phyloP scores from a whole-genome alignment of 768 basidiomycete species.

The Russula griseocarnosa region DNA sequence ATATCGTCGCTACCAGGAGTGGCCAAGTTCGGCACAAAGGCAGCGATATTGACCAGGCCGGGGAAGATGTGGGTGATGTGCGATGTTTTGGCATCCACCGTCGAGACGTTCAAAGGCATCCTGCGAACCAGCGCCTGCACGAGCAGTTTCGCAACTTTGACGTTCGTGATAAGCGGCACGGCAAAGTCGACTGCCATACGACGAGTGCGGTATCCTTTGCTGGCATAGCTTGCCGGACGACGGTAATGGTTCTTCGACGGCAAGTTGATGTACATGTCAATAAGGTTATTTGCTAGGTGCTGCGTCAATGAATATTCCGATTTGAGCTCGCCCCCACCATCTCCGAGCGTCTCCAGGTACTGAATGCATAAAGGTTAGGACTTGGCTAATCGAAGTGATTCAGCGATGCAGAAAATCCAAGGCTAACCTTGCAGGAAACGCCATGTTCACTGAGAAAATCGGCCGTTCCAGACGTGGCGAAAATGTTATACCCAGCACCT shows the following conservation, averaged over 20 bases:
- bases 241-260: slow-evolving; percentile 98
- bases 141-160: slow-evolving; percentile 96
- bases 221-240: slow-evolving; percentile 93
- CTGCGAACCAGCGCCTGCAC: slow-evolving; percentile 89
- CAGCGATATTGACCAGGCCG: slow-evolving; percentile 82
- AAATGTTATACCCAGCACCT: slow-evolving; percentile 90
- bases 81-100: slow-evolving; percentile 90
- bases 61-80: slow-evolving; percentile 89
- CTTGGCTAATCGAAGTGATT: not conserved
- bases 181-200: slow-evolving; percentile 99
- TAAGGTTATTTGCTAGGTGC: slow-evolving; percentile 93
- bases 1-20: slow-evolving; percentile 55
- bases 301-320: slow-evolving; percentile 97
- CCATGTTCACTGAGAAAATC: slow-evolving; percentile 98
- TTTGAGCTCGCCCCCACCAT: slow-evolving; percentile 77
- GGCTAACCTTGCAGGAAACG: slow-evolving; percentile 83
- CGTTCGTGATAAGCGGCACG: slow-evolving; percentile 94
- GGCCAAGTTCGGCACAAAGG: slow-evolving; percentile 76
- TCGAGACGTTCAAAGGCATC: slow-evolving; percentile 86
- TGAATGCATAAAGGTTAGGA: slow-evolving; percentile 31
- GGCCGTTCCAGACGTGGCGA: slow-evolving; percentile 94
- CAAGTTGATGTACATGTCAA: slow-evolving; percentile 99
- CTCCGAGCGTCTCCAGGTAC: slow-evolving; percentile 88
- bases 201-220: slow-evolving; percentile 93
- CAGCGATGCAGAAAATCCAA: slow-evolving; percentile 4